These are phyloP conservation scores for Panaeolus cyanescens DNA, from an alignment of 768 basidiomycete genomes.

Conservation along the genomic window DNA sequence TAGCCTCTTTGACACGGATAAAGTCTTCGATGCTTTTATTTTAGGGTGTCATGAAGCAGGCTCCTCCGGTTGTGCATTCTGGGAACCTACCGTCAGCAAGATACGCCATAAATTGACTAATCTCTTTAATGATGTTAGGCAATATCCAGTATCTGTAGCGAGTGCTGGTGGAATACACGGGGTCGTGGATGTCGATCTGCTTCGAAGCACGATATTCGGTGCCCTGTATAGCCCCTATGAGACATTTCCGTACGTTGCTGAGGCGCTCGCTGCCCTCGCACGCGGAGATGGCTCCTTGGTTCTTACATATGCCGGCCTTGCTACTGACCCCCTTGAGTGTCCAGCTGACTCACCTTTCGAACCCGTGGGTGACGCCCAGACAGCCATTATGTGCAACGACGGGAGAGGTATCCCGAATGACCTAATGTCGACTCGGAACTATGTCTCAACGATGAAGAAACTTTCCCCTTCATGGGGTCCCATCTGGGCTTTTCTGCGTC, in stretches of 20 bases:
- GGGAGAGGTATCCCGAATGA: slow-evolving; percentile 28
- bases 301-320: neutral
- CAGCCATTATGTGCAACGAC: slow-evolving; percentile 36
- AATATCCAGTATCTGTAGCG: slow-evolving; percentile 33
- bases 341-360: neutral
- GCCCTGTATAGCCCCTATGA: slow-evolving; percentile 34
- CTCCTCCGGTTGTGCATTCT: slow-evolving; percentile 36
- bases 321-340: neutral
- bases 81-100: slow-evolving; percentile 32
- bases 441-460: neutral
- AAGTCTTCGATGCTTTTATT: slow-evolving; percentile 36
- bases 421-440: slow-evolving; percentile 24
- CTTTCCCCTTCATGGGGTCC: neutral
- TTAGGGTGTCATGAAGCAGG: slow-evolving; percentile 38
- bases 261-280: slow-evolving; percentile 34
- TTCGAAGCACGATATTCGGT: slow-evolving; percentile 32
- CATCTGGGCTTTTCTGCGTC: neutral
- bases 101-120: slow-evolving; percentile 36
- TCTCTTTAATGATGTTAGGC: slow-evolving; percentile 31
- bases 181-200: slow-evolving; percentile 32
- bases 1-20: slow-evolving; percentile 38
- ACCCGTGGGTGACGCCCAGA: slow-evolving; percentile 16
- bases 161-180: slow-evolving; percentile 24
- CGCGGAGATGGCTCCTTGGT: slow-evolving; percentile 24
- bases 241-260: slow-evolving; percentile 31